Evolutionary conservation across 2,329 filamentous ascomycete genomes (phyloP), one percentile per base, ranked within the genome.

Genomic region (Cytospora paraplurivora): DNA sequence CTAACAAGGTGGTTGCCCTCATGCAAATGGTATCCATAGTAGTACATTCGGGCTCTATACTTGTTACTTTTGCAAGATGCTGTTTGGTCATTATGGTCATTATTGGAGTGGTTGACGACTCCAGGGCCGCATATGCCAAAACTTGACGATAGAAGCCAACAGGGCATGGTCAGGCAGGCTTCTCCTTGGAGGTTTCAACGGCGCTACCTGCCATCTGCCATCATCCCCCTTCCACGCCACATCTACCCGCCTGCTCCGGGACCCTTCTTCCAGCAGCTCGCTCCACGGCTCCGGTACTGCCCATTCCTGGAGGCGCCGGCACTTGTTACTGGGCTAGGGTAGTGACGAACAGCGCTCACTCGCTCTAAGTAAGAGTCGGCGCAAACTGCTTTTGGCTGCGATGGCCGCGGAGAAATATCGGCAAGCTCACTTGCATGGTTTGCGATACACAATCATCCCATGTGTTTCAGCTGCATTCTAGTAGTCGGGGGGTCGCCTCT

Each of bases 201-300:
- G 44, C 44, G n/a, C 44, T 21, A 47, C 44, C 12, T 21, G 8
- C 21, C 44, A 47, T 8, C 44, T 47, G 44, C 44, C 44, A 47
- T 19, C 41, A 44, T 44, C 41, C 12, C 7, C 3, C 44, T 11
- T 21, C n/a, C n/a, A 7, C 44, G 19, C 17, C n/a, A 47, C 44
- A 47, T 47, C 44, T 47, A 47, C 44, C 44, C 44, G 44, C 44
- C n/a, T 21, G 21, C n/a, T 47, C 44, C 44, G 44, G 27, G 44
- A 47, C 44, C 7, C 41, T 19, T 44, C 19, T 4, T 7, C 44
- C 41, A 44, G 8, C 8, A 47, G n/a, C 6, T 47, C n/a, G 41
- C n/a, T 47, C 44, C n/a, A 11, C 3, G n/a, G 5, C 2, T 47
- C n/a, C n/a, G n/a, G 44, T 21, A 19, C 2, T 47, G 44, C 41